Base-by-base conservation (phyloP, 1,139 yeast species). In the Yamadazyma buinensis region DNA sequence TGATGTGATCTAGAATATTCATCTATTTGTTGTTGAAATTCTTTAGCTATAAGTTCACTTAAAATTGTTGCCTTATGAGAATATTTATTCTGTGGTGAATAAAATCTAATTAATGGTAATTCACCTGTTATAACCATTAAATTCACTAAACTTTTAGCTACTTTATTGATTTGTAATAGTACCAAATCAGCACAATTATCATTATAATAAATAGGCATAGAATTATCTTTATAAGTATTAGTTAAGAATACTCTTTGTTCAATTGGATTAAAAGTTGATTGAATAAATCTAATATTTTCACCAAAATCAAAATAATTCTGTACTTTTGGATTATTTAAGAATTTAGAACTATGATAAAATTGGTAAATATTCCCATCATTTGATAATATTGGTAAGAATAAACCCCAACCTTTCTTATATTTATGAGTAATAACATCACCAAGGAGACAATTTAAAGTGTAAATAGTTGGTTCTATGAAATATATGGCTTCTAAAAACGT, bases 71-170 rank as follows among this genome's bases (percentile, higher is more conserved):
- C 86, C 23, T 68, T 70, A 43, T 64, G 62, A 26, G 44, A 44
- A 32, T 63, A 56, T 2, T 63, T 54, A 15, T 72, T 70, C 33
- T 67, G 67, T 9, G 82, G 79, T 3, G 72, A 57, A 53, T 77
- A 80, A 58, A 78, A 87, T 43, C 98, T 69, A 23, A 92, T 77
- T 30, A 84, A 74, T 2, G 98, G 98, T 49, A 84, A 85, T 52
- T 90, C 97, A 11, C 95, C 95, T 2, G 94, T 77, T 8, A 84
- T 55, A 4, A 84, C 76, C 67, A 95, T 84, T 23, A 85, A 51
- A 44, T 82, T 78, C 23, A 87, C 78, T 48, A 92, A 63, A 30
- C 80, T 64, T 31, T 64, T 59, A 1, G 94, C 88, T 0, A 85
- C 78, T 36, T 62, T 60, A 21, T 68, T 62, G 17, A 87, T 67